phyloP scores from a whole-genome alignment of 129 eudicot species.

The Gnaphalium uliginosum region DNA sequence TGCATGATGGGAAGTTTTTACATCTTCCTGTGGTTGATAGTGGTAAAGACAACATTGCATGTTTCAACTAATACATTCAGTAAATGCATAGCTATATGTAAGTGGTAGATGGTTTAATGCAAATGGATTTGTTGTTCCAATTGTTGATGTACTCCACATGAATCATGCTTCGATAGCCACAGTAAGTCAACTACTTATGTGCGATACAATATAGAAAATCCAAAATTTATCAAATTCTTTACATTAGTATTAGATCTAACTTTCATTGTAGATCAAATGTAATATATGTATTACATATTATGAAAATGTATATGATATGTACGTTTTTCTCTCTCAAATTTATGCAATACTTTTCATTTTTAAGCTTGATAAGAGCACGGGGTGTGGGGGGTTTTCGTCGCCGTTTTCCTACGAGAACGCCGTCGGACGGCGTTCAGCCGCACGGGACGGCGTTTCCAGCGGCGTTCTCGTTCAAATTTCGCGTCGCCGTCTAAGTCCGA shows the following conservation, averaged over 20 bases:
- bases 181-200: constrained; percentile 45
- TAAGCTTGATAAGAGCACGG: neutral
- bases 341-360: neutral
- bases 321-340: neutral
- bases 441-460: no score
- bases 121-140: constrained; percentile 81
- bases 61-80: neutral
- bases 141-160: constrained; percentile 87
- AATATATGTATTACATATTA: neutral
- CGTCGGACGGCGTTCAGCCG: no score
- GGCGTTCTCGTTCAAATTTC: no score
- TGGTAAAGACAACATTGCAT: constrained; percentile 48
- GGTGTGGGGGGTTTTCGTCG: no score
- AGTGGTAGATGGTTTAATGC: constrained; percentile 29
- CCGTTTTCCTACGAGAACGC: no score
- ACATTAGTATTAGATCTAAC: neutral
- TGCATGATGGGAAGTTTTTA: no score
- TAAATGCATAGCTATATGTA: neutral
- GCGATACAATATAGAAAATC: neutral
- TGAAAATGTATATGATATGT: neutral
- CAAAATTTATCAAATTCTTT: neutral
- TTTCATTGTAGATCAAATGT: neutral
- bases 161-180: constrained; percentile 95
- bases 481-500: no score
- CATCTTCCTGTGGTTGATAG: constrained; percentile 95